Conservation (phyloP, 768 basidiomycete genomes). For the Suillus luteus region DNA sequence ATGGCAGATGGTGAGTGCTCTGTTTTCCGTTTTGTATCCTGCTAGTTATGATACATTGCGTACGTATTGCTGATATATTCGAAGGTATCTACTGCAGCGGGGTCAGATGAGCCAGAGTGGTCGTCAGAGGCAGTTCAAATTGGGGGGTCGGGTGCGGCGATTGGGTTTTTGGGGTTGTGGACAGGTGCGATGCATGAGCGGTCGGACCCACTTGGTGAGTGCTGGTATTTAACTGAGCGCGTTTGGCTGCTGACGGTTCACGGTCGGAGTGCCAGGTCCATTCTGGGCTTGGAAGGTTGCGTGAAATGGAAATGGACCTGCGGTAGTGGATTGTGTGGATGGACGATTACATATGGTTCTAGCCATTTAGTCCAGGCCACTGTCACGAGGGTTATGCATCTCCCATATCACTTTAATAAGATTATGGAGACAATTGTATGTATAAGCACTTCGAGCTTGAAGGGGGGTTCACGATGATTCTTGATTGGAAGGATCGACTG, state of each 20-base stretch:
- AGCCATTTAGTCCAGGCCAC: not conserved
- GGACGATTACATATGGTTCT: not conserved
- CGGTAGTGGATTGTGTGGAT: not conserved
- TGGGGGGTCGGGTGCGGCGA: slow-evolving; percentile 53
- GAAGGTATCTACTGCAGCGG: slow-evolving; percentile 36
- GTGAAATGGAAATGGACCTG: slow-evolving; percentile 21
- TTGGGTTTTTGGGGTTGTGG: slow-evolving; percentile 58
- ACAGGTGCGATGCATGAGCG: slow-evolving; percentile 51
- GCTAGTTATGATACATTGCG: not conserved
- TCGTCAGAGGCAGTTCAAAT: slow-evolving; percentile 57
- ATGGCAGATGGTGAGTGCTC: slow-evolving; percentile 49
- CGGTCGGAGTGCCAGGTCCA: slow-evolving; percentile 32
- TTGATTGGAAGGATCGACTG: no score
- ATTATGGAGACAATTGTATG: not conserved
- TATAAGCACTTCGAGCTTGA: no score
- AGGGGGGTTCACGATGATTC: no score
- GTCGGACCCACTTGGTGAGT: slow-evolving; percentile 45
- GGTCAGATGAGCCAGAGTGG: slow-evolving; percentile 46
- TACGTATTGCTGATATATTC: slow-evolving; percentile 5
- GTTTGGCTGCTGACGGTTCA: not conserved
- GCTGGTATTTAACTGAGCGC: not conserved
- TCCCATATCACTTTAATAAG: not conserved
- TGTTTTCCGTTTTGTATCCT: not conserved
- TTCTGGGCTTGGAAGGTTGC: slow-evolving; percentile 47
- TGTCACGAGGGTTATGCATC: not conserved